Conservation (phyloP, 2,329 filamentous ascomycete genomes). For the Eutypella sp. region DNA sequence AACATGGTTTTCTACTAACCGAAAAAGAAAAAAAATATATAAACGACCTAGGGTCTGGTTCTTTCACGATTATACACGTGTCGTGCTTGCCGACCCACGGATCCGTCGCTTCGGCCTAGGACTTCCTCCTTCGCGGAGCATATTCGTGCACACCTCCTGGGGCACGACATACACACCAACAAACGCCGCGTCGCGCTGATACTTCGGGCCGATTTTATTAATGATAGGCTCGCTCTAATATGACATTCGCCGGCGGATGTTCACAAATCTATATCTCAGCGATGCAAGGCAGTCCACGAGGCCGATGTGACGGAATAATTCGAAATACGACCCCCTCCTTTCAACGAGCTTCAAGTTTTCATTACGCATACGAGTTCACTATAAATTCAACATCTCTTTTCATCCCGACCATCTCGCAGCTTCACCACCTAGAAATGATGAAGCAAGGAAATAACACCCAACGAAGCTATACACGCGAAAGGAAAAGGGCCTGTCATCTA, state of each 20-base stretch:
- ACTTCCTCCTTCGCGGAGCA: not conserved
- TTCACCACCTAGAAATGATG: not conserved
- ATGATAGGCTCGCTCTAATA: not conserved
- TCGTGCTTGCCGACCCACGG: constrained; percentile 17
- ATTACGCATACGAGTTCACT: not conserved
- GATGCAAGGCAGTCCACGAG: not conserved
- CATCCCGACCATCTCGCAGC: not conserved
- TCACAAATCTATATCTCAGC: not conserved
- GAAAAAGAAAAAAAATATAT: constrained; percentile 4
- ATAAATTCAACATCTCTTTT: not conserved
- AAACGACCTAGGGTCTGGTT: constrained; percentile 12
- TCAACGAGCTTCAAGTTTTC: not conserved
- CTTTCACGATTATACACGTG: constrained; percentile 22
- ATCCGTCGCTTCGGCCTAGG: constrained; percentile 2
- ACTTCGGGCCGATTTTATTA: not conserved
- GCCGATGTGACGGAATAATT: not conserved
- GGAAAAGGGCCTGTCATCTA: not conserved
- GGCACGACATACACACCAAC: not conserved
- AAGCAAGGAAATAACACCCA: not conserved
- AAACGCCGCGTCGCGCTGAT: not conserved
- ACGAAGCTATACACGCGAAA: not conserved
- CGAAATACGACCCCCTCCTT: not conserved
- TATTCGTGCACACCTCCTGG: not conserved
- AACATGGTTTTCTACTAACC: not conserved
- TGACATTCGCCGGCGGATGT: not conserved